Percentiles rank a stretch among this genome's conserved stretches.
phyloP scores from a whole-genome alignment of 495 filamentous ascomycete genomes.

The Neurospora cerealis region DNA sequence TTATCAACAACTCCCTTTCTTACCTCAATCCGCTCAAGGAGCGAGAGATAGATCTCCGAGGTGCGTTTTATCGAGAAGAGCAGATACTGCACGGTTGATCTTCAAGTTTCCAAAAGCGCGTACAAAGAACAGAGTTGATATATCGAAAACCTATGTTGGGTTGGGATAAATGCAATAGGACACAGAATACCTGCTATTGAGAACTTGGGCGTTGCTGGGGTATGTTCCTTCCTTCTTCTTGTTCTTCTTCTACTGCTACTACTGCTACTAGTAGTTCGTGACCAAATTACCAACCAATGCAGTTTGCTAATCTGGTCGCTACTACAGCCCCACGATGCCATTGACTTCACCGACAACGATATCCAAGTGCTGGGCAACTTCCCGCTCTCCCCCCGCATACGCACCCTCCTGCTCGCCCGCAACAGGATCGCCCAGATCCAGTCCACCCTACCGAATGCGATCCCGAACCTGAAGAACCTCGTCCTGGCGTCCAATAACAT shows the following conservation, averaged over 20 bases:
- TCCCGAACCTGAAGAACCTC: conserved; percentile 70
- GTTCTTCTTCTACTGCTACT: background rate
- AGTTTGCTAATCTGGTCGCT: background rate
- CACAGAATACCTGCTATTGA: conserved; percentile 97
- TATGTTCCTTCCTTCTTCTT: conserved; percentile 32
- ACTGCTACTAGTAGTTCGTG: background rate
- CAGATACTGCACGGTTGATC: conserved; percentile 82
- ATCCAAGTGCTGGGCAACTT: conserved; percentile 84
- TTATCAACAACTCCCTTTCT: conserved; percentile 81
- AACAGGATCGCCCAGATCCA: conserved; percentile 82
- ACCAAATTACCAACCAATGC: background rate
- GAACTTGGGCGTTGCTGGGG: conserved; percentile 92
- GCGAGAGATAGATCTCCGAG: conserved; percentile 98
- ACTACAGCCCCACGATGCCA: conserved; percentile 67
- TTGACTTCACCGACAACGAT: conserved; percentile 98
- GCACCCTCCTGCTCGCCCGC: conserved; percentile 76
- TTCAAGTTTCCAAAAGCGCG: conserved; percentile 1
- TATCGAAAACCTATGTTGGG: conserved; percentile 21
- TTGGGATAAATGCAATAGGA: conserved; percentile 51
- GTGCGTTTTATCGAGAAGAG: conserved; percentile 90
- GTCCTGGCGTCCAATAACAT: conserved; percentile 71
- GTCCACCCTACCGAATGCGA: conserved; percentile 53
- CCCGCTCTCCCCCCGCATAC: conserved; percentile 80
- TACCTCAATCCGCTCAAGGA: conserved; percentile 98
- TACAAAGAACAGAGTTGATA: conserved; percentile 70